Conservation (phyloP, 306 rosid species). For the Psophocarpus tetragonolobus region DNA sequence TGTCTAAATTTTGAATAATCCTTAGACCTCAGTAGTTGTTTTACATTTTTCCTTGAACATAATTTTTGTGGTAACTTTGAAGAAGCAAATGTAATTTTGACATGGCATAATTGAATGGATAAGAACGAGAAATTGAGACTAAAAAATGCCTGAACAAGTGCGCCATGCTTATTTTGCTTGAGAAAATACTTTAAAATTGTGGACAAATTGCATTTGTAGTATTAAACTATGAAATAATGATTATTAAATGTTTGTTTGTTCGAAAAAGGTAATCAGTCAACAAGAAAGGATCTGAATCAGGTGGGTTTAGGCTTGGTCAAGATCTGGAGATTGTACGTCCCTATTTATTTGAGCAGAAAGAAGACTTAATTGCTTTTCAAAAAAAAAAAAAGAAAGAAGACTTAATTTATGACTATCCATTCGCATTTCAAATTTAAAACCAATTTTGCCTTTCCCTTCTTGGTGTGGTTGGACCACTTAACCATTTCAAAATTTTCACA, state of each 20-base stretch:
- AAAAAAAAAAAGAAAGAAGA: not conserved
- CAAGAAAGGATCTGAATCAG: not conserved
- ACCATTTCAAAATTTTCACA: not conserved
- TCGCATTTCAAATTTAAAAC: not conserved
- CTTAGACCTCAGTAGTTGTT: not conserved
- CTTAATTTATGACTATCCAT: not conserved
- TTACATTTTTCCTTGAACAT: not conserved
- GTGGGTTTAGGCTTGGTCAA: slow-evolving; percentile 20
- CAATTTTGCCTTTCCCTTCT: not conserved
- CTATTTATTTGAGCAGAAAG: not conserved
- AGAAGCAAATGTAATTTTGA: not conserved
- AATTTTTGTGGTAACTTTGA: not conserved
- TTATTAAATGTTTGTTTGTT: slow-evolving; percentile 10
- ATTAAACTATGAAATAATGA: slow-evolving; percentile 5
- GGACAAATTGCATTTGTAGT: slow-evolving; percentile 12
- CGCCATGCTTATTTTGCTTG: not conserved
- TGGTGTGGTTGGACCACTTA: not conserved
- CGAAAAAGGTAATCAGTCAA: slow-evolving; percentile 4
- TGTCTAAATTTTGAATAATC: not conserved
- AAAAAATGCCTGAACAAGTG: not conserved
- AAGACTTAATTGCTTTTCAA: not conserved
- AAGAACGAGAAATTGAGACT: not conserved
- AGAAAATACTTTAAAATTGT: not conserved
- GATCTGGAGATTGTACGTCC: not conserved
- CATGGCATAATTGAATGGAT: not conserved